Conservation (phyloP, 305 asterid species). For the Fraxinus angustifolia region DNA sequence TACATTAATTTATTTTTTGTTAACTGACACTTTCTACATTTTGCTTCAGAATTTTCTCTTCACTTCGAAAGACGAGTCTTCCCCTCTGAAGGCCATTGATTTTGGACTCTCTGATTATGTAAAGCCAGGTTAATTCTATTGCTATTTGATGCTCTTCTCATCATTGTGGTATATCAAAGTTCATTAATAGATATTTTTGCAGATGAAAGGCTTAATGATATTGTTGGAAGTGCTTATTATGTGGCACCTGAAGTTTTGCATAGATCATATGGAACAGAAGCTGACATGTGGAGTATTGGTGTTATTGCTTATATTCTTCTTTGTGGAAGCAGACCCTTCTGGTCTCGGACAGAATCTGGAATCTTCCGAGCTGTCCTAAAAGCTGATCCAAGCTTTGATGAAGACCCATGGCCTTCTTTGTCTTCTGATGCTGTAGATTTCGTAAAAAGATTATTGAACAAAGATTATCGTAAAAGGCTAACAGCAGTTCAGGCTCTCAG, state of each 20-base stretch:
- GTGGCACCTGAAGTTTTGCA: slow-evolving; percentile 98
- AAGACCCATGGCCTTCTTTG: slow-evolving; percentile 78
- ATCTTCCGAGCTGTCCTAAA: slow-evolving; percentile 76
- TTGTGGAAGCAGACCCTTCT: slow-evolving; percentile 85
- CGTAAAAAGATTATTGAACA: slow-evolving; percentile 78
- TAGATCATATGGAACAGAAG: slow-evolving; percentile 90
- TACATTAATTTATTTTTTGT: neutral
- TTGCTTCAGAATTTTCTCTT: slow-evolving; percentile 79
- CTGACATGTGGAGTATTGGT: slow-evolving; percentile 93
- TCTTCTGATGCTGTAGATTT: slow-evolving; percentile 86
- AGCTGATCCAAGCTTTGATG: slow-evolving; percentile 75
- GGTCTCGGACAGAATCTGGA: slow-evolving; percentile 93
- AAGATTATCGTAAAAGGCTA: slow-evolving; percentile 89
- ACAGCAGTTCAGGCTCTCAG: slow-evolving; percentile 97
- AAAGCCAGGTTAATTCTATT: slow-evolving; percentile 69
- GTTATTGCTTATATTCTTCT: slow-evolving; percentile 83
- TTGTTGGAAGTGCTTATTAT: slow-evolving; percentile 95
- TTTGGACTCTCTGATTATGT: slow-evolving; percentile 98
- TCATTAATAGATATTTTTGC: slow-evolving; percentile 29
- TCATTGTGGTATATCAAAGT: slow-evolving; percentile 10
- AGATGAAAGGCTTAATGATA: slow-evolving; percentile 94
- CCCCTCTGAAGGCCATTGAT: slow-evolving; percentile 86
- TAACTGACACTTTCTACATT: neutral
- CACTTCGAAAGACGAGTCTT: slow-evolving; percentile 61
- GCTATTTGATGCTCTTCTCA: slow-evolving; percentile 8